Evolutionary conservation across 352 stramenopile genomes (phyloP).

Genomic region (Pythium folliculosum): DNA sequence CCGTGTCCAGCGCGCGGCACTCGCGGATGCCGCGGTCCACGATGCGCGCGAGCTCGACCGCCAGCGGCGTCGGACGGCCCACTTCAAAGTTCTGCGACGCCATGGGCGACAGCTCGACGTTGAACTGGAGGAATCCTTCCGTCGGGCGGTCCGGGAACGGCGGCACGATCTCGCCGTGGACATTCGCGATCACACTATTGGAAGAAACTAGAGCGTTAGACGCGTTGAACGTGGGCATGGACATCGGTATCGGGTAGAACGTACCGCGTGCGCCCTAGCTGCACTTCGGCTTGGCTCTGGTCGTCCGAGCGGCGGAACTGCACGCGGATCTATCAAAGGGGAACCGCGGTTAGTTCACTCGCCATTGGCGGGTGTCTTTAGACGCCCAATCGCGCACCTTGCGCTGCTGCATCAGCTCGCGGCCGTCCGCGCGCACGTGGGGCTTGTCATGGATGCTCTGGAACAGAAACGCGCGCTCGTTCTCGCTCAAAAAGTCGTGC

Average conservation of each 20-base stretch:
- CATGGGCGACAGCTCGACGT: conserved; percentile 84
- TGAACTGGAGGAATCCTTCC: conserved; percentile 87
- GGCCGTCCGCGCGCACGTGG: conserved; percentile 70
- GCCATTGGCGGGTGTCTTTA: too few species aligned
- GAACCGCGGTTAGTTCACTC: neutral
- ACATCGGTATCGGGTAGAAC: neutral
- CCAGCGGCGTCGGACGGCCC: conserved; percentile 46
- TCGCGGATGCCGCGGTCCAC: conserved; percentile 92
- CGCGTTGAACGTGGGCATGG: too few species aligned
- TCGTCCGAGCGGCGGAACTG: conserved; percentile 78
- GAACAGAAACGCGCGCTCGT: conserved; percentile 79
- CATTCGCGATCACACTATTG: conserved; percentile 73
- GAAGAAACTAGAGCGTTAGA: neutral
- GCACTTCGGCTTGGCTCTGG: conserved; percentile 79
- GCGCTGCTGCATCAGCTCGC: conserved; percentile 79
- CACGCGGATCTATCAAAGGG: conserved; percentile 50
- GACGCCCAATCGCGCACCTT: conserved; percentile 36
- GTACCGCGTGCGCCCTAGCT: conserved; percentile 75
- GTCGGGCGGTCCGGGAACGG: conserved; percentile 86
- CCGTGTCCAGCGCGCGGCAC: conserved; percentile 92
- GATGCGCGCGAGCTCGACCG: conserved; percentile 84
- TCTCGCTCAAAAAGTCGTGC: conserved; percentile 80
- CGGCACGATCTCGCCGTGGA: conserved; percentile 82
- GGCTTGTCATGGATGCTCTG: conserved; percentile 56
- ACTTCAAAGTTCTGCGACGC: conserved; percentile 79